Percentiles rank a stretch among this genome's conserved stretches.
Evolutionary conservation across 495 filamentous ascomycete species (phyloP).

Genomic region (Chaetomium fimeti): DNA sequence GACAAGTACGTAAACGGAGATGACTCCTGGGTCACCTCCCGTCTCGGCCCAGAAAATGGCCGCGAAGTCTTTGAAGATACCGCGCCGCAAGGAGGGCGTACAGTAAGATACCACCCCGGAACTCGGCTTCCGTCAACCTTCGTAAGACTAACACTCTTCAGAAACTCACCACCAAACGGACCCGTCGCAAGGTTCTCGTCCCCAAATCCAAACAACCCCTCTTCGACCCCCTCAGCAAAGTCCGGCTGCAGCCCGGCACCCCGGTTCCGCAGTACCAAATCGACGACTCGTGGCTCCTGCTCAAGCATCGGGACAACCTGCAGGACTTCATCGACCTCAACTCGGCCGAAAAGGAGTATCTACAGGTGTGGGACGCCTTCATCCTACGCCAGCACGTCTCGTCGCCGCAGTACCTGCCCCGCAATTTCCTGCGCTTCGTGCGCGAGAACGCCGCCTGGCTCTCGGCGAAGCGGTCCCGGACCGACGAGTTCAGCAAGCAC

Average conservation of each 20-base stretch:
- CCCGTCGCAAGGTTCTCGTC: constrained; percentile 38
- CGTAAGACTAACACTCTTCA: background rate
- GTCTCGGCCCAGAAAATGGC: constrained; percentile 43
- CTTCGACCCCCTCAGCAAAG: constrained; percentile 52
- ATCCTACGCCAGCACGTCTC: constrained; percentile 48
- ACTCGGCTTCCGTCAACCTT: background rate
- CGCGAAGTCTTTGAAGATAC: constrained; percentile 21
- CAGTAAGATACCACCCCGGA: background rate
- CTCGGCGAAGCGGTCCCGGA: constrained; percentile 36
- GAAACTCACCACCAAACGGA: constrained; percentile 17
- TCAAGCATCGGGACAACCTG: constrained; percentile 53
- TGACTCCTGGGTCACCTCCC: constrained; percentile 41
- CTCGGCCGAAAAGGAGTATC: constrained; percentile 52
- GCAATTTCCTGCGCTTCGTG: constrained; percentile 46
- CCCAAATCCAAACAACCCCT: constrained; percentile 51
- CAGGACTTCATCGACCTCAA: constrained; percentile 52
- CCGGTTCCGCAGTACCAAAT: constrained; percentile 43
- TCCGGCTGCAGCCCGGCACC: constrained; percentile 45
- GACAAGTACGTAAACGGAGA: constrained; percentile 45
- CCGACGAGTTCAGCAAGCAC: constrained; percentile 49
- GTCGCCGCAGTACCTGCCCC: constrained; percentile 47
- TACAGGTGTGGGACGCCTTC: constrained; percentile 52
- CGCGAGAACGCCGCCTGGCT: constrained; percentile 48
- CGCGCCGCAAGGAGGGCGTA: constrained; percentile 3
- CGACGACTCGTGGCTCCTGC: constrained; percentile 51